Conservation (phyloP, 257 asterid genomes). For the Solanum ossicruentum region DNA sequence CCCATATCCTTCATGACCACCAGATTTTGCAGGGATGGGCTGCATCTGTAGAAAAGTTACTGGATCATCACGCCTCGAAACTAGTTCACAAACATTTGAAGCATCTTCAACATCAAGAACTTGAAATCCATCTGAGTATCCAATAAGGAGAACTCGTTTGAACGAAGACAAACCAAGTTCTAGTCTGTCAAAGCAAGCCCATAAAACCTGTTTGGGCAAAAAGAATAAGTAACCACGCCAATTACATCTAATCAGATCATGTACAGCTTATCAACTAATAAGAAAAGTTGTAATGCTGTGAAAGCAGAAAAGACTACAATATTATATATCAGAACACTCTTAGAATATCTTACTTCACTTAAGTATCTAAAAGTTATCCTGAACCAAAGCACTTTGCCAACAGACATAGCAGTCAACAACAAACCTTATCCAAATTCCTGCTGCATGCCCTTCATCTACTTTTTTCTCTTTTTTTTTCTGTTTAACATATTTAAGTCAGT, state of each 20-base stretch:
- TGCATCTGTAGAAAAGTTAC: conserved; percentile 34
- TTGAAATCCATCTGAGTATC: conserved; percentile 41
- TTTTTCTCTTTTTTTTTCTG: background rate
- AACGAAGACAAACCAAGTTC: conserved; percentile 16
- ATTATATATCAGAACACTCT: background rate
- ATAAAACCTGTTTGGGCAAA: conserved; percentile 22
- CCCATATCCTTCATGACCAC: conserved; percentile 24
- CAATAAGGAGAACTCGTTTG: conserved; percentile 30
- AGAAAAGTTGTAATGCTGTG: background rate
- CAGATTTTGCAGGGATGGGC: conserved; percentile 28
- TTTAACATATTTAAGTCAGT: background rate
- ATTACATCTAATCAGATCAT: background rate
- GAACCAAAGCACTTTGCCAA: background rate
- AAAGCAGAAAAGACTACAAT: background rate
- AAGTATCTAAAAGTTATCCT: background rate
- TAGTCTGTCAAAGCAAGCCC: conserved; percentile 35
- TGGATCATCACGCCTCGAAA: conserved; percentile 40
- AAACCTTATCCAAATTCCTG: background rate
- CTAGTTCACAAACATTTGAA: conserved; percentile 31
- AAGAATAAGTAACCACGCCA: background rate
- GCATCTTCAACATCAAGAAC: conserved; percentile 35
- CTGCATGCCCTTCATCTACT: background rate
- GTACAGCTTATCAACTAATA: background rate
- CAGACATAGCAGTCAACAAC: background rate
- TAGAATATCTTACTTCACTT: background rate